A percentile compares a stretch with the other conserved stretches of the same genome.
These are phyloP conservation scores for Drechslerella dactyloides DNA, from an alignment of 2,329 filamentous ascomycete species.

Conservation along the genomic window DNA sequence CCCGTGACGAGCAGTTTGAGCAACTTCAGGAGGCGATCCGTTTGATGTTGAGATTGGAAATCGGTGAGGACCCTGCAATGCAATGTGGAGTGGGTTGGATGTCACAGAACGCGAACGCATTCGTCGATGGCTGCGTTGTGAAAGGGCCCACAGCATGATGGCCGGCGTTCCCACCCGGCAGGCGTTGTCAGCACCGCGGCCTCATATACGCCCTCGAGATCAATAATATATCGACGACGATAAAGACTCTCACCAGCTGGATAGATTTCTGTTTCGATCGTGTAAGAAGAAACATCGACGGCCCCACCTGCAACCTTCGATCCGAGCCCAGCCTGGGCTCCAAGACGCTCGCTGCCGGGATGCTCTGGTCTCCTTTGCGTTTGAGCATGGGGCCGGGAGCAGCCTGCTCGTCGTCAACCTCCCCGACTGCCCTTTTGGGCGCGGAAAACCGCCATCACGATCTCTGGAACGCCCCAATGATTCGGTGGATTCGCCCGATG, in stretches of 20 bases:
- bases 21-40: not conserved
- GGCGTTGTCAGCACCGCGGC: constrained; percentile 11
- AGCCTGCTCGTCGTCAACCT: constrained; percentile 35
- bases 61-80: not conserved
- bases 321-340: constrained; percentile 24
- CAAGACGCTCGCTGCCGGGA: constrained; percentile 34
- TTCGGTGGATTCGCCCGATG: constrained; percentile 49
- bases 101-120: no score
- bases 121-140: no score
- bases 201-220: not conserved
- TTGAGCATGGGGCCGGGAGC: constrained; percentile 17
- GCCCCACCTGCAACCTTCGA: constrained; percentile 31
- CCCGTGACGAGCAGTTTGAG: not conserved
- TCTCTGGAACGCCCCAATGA: constrained; percentile 39
- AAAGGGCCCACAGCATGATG: no score
- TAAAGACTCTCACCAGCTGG: constrained; percentile 30
- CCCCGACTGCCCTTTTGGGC: constrained; percentile 47
- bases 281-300: constrained; percentile 45
- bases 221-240: constrained; percentile 21
- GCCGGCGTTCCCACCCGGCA: no score
- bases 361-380: constrained; percentile 6
- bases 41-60: not conserved
- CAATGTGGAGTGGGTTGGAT: no score
- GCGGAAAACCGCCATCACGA: constrained; percentile 46
- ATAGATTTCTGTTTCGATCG: constrained; percentile 31